Conservation (phyloP, 2,329 filamentous ascomycete species). For the Ophiostoma tasmaniense region DNA sequence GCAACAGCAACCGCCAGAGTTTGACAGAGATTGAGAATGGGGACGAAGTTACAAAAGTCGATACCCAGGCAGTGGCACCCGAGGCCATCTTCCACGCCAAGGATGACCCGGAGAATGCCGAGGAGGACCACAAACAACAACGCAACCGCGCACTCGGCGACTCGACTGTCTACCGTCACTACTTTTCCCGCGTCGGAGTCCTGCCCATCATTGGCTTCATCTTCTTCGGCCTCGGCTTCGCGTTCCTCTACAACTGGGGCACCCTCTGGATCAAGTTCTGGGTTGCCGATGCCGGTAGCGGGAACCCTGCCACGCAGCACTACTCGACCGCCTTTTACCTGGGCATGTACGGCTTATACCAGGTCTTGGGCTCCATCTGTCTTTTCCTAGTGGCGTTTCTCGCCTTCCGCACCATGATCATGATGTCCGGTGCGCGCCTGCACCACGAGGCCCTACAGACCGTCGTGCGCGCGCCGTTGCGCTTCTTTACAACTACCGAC, state of each 20-base stretch:
- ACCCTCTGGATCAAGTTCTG: constrained; percentile 28
- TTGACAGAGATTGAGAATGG: background rate
- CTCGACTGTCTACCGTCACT: background rate
- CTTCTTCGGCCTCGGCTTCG: constrained; percentile 17
- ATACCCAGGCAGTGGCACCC: background rate
- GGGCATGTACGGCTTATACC: constrained; percentile 25
- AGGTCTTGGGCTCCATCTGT: constrained; percentile 18
- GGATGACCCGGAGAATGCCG: background rate
- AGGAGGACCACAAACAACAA: background rate
- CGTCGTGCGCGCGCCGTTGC: constrained; percentile 28
- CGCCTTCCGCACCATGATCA: constrained; percentile 23
- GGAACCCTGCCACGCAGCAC: background rate
- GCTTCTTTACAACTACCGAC: constrained; percentile 31
- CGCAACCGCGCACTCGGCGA: background rate
- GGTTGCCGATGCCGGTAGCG: constrained; percentile 21
- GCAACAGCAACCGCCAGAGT: background rate
- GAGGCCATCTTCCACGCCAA: background rate
- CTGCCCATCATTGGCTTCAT: constrained; percentile 16
- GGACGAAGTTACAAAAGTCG: too few relatives aligned
- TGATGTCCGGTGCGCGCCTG: constrained; percentile 21
- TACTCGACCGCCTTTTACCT: constrained; percentile 26
- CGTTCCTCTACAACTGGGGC: constrained; percentile 24
- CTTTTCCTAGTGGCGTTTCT: background rate
- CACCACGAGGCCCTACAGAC: constrained; percentile 27
- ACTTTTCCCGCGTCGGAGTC: background rate